Evolutionary conservation across 441 rosid species (phyloP), one percentile per base, ranked within the genome.

Genomic region (Raphanus hybrid): DNA sequence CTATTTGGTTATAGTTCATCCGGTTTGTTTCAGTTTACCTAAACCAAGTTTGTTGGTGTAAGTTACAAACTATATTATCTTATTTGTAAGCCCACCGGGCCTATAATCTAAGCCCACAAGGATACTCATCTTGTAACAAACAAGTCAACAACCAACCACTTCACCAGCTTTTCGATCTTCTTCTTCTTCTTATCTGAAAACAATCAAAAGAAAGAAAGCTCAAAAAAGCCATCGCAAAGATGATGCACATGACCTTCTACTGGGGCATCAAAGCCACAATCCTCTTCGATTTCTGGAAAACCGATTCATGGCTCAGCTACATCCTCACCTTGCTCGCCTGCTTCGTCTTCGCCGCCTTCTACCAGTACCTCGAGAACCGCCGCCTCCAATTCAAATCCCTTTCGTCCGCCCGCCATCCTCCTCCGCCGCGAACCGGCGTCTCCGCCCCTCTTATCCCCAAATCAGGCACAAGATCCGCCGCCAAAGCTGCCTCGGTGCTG

Each of bases 231-330:
- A 52, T 11, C 6, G 43, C 71, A 12, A 88, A 84, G 85, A 86
- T 89, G 91, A 89, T 89, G 91, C 91, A 86, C 87, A 87, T 87
- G 92, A 89, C 93, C 57, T 55, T 89, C 1, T 87, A 89, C 76
- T 87, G 93, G 90, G 84, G 91, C 15, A 85, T 77, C 64, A 70
- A 86, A 58, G 87, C 87, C 0, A 86, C 87, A 11, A 84, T 89
- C 58, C 86, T 89, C 67, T 69, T 89, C 75, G 85, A 83, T 71
- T 86, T 81, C 67, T 89, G 93, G 91, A 82, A 72, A 70, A 87
- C 91, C 5, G 84, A 86, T 54, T 85, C 91, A 32, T 89, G 86
- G 88, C 68, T 54, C 7, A 71, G 88, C 69, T 89, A 89, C 84
- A 43, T 82, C 78, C 86, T 87, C 79, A 81, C 89, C 57, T 68